Evolutionary conservation across 1,284 basidiomycete species (phyloP).

Genomic region (Pseudozyma hubeiensis): DNA sequence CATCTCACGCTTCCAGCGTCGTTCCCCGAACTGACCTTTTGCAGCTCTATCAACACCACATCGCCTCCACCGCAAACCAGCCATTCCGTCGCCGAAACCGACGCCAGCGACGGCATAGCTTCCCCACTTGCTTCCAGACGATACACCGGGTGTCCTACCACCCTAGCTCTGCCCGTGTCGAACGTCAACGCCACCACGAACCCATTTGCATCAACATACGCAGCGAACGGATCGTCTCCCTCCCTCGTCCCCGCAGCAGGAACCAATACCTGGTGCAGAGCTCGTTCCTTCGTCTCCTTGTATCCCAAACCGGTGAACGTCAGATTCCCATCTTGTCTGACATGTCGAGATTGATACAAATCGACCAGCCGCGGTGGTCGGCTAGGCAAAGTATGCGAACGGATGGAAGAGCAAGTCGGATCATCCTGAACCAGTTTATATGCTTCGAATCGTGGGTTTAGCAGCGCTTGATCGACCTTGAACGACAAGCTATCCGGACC

Average conservation of each 20-base stretch:
- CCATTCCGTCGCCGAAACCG: slow-evolving; percentile 31
- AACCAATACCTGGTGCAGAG: slow-evolving; percentile 30
- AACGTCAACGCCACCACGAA: slow-evolving; percentile 39
- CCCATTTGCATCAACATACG: slow-evolving; percentile 37
- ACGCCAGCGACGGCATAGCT: slow-evolving; percentile 25
- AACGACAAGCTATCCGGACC: slow-evolving; percentile 7
- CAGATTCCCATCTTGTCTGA: slow-evolving; percentile 7
- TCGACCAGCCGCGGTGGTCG: slow-evolving; percentile 21
- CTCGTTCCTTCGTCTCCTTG: slow-evolving; percentile 50
- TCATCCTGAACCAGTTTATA: slow-evolving; percentile 49
- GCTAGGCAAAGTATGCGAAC: slow-evolving; percentile 24
- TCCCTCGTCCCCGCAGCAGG: slow-evolving; percentile 11
- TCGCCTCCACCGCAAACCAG: slow-evolving; percentile 10
- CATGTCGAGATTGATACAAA: slow-evolving; percentile 21
- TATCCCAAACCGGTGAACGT: slow-evolving; percentile 29
- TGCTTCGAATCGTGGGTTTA: slow-evolving; percentile 43
- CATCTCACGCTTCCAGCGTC: slow-evolving; percentile 9
- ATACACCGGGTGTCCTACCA: slow-evolving; percentile 30
- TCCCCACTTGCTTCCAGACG: slow-evolving; percentile 7
- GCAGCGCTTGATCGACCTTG: slow-evolving; percentile 22
- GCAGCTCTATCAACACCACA: slow-evolving; percentile 9
- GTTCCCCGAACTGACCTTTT: slow-evolving; percentile 10
- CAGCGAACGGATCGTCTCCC: slow-evolving; percentile 32
- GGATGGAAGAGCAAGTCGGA: neutral
- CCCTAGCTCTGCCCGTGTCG: slow-evolving; percentile 9